These are phyloP conservation scores for Tremella yokohamensis DNA, from an alignment of 768 basidiomycete species.

Conservation along the genomic window DNA sequence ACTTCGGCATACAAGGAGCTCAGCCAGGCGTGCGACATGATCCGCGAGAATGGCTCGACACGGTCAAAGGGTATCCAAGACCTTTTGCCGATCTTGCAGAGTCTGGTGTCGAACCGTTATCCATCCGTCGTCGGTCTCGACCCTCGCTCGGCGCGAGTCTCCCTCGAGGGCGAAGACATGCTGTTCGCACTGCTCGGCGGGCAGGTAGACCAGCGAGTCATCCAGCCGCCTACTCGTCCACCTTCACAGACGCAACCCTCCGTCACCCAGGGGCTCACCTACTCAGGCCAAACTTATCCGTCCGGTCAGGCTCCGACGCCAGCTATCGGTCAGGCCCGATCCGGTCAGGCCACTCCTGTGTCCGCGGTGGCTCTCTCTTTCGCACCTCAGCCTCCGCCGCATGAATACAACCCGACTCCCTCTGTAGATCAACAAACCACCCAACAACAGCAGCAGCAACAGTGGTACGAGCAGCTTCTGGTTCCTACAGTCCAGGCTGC, in stretches of 20 bases:
- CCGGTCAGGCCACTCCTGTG: background rate
- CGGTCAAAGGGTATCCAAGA: slow-evolving; percentile 29
- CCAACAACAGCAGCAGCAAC: background rate
- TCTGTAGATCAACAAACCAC: background rate
- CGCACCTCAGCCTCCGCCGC: background rate
- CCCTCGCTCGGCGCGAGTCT: slow-evolving; percentile 9
- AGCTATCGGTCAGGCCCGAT: no score
- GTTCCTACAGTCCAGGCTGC: background rate
- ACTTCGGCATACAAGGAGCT: slow-evolving; percentile 35
- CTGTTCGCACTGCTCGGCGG: slow-evolving; percentile 42
- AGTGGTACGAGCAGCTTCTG: background rate
- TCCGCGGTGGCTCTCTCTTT: no score
- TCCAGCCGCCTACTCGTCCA: background rate
- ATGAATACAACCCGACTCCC: background rate
- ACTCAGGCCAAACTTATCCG: background rate
- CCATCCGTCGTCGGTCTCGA: slow-evolving; percentile 29
- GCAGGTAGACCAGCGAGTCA: slow-evolving; percentile 20
- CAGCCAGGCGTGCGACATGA: slow-evolving; percentile 38
- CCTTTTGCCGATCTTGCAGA: slow-evolving; percentile 28
- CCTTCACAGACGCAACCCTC: background rate
- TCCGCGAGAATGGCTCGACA: slow-evolving; percentile 31
- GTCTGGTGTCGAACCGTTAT: slow-evolving; percentile 33
- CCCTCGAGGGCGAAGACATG: slow-evolving; percentile 42
- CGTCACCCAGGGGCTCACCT: background rate
- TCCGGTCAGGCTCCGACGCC: no score